Conservation (phyloP, 495 filamentous ascomycete genomes). For the Penicillium simplicissimum region DNA sequence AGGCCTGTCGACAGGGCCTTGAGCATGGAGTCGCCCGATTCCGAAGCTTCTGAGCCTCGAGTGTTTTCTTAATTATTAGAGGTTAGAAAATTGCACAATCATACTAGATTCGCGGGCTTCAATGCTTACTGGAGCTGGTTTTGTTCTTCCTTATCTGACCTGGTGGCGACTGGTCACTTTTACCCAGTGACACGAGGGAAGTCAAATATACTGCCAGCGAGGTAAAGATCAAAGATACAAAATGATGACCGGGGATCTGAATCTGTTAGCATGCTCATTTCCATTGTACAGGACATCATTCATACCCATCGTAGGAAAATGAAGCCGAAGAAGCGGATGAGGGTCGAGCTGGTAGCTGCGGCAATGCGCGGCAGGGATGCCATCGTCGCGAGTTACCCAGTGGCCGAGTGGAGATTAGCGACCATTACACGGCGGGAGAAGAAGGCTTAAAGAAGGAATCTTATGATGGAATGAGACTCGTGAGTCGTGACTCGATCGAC, state of each 20-base stretch:
- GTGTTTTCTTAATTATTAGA: constrained; percentile 1
- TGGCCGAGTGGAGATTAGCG: not conserved
- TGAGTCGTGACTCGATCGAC: not conserved
- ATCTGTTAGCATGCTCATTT: constrained; percentile 12
- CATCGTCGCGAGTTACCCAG: constrained; percentile 23
- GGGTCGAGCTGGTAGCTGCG: constrained; percentile 57
- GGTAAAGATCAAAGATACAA: constrained; percentile 67
- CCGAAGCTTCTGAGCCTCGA: not conserved
- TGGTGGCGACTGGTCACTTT: constrained; percentile 4
- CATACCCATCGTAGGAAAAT: constrained; percentile 88
- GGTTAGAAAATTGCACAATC: not conserved
- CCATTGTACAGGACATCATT: not conserved
- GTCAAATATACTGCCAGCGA: constrained; percentile 72
- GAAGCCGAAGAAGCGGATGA: constrained; percentile 61
- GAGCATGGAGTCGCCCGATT: constrained; percentile 39
- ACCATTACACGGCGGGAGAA: not conserved
- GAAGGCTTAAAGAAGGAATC: not conserved
- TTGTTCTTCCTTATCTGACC: constrained; percentile 9
- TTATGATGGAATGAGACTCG: too few species aligned
- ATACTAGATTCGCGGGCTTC: not conserved
- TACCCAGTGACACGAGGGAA: constrained; percentile 52
- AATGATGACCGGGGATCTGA: constrained; percentile 63
- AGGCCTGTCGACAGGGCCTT: constrained; percentile 73
- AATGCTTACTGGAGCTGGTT: constrained; percentile 9
- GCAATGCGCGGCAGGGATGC: constrained; percentile 27